Conservation (phyloP, 73 alveolate species). For the Tetrahymena malaccensis region DNA sequence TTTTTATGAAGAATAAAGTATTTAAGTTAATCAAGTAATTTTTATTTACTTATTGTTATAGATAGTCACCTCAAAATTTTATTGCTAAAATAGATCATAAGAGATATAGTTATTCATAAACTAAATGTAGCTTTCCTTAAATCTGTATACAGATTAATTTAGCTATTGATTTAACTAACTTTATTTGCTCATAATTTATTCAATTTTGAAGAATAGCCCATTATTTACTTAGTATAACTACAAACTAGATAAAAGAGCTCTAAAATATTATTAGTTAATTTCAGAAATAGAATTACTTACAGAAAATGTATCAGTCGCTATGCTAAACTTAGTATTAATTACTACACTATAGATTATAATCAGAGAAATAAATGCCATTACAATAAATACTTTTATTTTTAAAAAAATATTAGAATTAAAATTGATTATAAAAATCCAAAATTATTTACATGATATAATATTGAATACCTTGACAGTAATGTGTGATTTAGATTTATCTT, state of each 20-base stretch:
- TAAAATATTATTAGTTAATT: background rate
- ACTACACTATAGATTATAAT: too few relatives aligned
- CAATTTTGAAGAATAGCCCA: background rate
- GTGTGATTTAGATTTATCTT: background rate
- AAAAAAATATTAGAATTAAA: too few relatives aligned
- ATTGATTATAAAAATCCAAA: background rate
- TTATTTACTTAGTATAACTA: background rate
- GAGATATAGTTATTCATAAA: background rate
- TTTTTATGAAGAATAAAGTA: too few relatives aligned
- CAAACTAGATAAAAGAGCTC: background rate
- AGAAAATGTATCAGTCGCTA: background rate
- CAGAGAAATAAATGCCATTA: background rate
- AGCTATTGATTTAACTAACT: too few relatives aligned
- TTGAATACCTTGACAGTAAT: background rate
- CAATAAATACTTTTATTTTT: background rate
- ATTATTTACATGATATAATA: background rate
- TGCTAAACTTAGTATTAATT: too few relatives aligned
- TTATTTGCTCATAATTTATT: too few relatives aligned
- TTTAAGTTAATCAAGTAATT: too few relatives aligned
- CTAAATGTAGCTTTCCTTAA: too few relatives aligned
- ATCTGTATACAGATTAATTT: background rate
- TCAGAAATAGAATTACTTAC: background rate
- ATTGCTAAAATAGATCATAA: background rate
- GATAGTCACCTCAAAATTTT: background rate
- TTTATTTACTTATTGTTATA: background rate